Conservation (phyloP, 768 basidiomycete species). For the Serendipita sp. region DNA sequence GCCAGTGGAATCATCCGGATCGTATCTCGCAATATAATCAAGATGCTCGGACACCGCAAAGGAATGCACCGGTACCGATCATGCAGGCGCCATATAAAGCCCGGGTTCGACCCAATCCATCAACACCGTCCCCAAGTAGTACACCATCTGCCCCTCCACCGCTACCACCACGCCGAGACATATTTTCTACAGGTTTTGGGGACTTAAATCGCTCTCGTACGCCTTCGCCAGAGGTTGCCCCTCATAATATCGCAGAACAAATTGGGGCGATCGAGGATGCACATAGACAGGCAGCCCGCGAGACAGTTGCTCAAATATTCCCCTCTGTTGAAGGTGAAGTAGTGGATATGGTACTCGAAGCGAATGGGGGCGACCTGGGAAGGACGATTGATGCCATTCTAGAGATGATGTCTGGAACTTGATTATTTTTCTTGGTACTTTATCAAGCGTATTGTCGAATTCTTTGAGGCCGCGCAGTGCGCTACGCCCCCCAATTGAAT, state of each 20-base stretch:
- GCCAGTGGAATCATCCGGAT: conserved; percentile 3
- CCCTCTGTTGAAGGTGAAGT: conserved; percentile 68
- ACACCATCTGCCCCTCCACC: neutral
- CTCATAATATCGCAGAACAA: conserved; percentile 27
- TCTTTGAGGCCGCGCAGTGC: too few species aligned
- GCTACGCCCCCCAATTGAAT: too few species aligned
- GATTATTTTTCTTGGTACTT: neutral
- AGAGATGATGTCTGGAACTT: conserved; percentile 36
- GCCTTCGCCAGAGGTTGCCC: conserved; percentile 11
- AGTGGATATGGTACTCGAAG: conserved; percentile 78
- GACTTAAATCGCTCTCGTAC: conserved; percentile 10
- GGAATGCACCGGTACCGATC: neutral
- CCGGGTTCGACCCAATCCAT: neutral
- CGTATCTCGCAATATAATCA: neutral
- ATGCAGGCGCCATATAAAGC: conserved; percentile 5
- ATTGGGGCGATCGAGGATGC: conserved; percentile 47
- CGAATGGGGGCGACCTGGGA: conserved; percentile 75
- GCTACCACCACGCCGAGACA: neutral
- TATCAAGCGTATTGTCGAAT: neutral
- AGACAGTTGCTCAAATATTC: conserved; percentile 80
- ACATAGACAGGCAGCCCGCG: conserved; percentile 53
- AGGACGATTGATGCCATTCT: conserved; percentile 74
- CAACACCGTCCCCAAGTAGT: neutral
- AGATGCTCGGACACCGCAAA: neutral
- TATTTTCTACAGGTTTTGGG: conserved; percentile 8